These are phyloP conservation scores for Aspergillus costaricaensis DNA, from an alignment of 2,329 filamentous ascomycete species.

Conservation along the genomic window DNA sequence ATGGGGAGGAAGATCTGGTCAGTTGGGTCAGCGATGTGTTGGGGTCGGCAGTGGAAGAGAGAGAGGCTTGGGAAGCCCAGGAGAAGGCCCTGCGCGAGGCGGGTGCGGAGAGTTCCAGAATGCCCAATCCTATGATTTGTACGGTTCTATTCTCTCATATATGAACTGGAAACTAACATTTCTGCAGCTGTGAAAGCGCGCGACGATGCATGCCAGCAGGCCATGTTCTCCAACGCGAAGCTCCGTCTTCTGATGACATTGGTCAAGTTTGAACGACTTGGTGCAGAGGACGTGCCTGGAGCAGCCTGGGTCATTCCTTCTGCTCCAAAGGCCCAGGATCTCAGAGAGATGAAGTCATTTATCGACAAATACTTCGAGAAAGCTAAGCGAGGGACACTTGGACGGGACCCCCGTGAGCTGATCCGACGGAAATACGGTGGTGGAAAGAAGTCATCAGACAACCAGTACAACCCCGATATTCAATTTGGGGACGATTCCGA, in stretches of 20 bases:
- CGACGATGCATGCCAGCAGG: slow-evolving; percentile 65
- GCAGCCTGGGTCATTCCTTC: slow-evolving; percentile 77
- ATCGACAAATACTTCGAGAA: slow-evolving; percentile 78
- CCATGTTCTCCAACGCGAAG: slow-evolving; percentile 87
- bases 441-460: slow-evolving; percentile 33
- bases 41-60: slow-evolving; percentile 67
- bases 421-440: slow-evolving; percentile 66
- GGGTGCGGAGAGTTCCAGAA: slow-evolving; percentile 32
- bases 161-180: background rate
- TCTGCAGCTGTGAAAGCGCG: slow-evolving; percentile 63
- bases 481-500: slow-evolving; percentile 72
- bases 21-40: slow-evolving; percentile 78
- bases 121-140: slow-evolving; percentile 45
- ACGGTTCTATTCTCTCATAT: slow-evolving; percentile 35
- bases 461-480: slow-evolving; percentile 46
- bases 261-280: slow-evolving; percentile 67
- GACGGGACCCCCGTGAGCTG: slow-evolving; percentile 71
- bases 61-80: slow-evolving; percentile 74
- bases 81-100: slow-evolving; percentile 60
- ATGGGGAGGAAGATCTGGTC: slow-evolving; percentile 73
- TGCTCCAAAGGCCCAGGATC: slow-evolving; percentile 61
- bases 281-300: slow-evolving; percentile 70
- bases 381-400: slow-evolving; percentile 75
- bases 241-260: slow-evolving; percentile 81
- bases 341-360: slow-evolving; percentile 69